Percentiles rank a stretch among this genome's conserved stretches.
Evolutionary conservation across 169 alveolate species (phyloP).

Genomic region (Babesia microti): DNA sequence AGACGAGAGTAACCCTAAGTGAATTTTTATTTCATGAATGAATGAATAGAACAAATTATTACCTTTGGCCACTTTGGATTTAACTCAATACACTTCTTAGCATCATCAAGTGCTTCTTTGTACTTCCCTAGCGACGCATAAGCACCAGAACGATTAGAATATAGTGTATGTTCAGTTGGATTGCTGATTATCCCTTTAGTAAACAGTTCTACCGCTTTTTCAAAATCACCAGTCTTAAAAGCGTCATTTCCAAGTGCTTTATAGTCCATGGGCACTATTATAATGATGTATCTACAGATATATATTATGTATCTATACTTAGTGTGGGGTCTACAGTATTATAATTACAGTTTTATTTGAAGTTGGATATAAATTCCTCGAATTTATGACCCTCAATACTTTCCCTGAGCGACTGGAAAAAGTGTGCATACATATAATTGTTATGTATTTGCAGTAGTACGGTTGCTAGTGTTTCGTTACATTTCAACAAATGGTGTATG

Average conservation of each 20-base stretch:
- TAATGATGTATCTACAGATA: background rate
- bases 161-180: slow-evolving; percentile 82
- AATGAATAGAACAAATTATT: slow-evolving; percentile 4
- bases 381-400: slow-evolving; percentile 12
- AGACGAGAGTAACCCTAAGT: slow-evolving; percentile 77
- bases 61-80: slow-evolving; percentile 88
- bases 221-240: slow-evolving; percentile 77
- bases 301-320: background rate
- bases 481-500: slow-evolving; percentile 43
- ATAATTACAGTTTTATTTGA: slow-evolving; percentile 2
- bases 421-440: slow-evolving; percentile 23
- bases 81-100: slow-evolving; percentile 76
- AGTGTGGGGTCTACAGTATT: no score
- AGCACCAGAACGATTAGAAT: slow-evolving; percentile 88
- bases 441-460: slow-evolving; percentile 39
- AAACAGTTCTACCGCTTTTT: slow-evolving; percentile 79
- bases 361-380: slow-evolving; percentile 4
- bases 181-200: slow-evolving; percentile 79
- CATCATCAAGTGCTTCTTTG: slow-evolving; percentile 83
- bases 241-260: slow-evolving; percentile 86
- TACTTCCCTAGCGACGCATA: slow-evolving; percentile 71
- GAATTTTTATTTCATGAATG: background rate
- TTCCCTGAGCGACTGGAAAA: slow-evolving; percentile 35
- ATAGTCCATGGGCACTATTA: slow-evolving; percentile 17
- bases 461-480: slow-evolving; percentile 43